Conservation (phyloP, 148 eudicot genomes). For the Amaranthus palmeri region DNA sequence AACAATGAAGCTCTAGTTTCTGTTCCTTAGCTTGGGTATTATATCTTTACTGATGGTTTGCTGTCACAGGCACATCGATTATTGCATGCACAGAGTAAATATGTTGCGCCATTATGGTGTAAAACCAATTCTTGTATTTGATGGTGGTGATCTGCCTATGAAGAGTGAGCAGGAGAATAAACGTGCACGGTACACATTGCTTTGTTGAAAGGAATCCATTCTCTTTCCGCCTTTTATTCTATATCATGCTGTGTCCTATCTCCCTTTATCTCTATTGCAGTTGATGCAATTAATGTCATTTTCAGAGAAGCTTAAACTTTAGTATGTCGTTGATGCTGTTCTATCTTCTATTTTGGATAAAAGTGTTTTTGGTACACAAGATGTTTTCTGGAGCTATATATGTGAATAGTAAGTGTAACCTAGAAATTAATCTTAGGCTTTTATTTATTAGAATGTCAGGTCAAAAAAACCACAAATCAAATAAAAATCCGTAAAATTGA, state of each 20-base stretch:
- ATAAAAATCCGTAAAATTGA: background rate
- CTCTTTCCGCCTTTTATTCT: slow-evolving; percentile 4
- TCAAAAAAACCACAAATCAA: background rate
- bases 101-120: slow-evolving; percentile 88
- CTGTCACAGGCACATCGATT: slow-evolving; percentile 70
- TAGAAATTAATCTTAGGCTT: background rate
- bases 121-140: slow-evolving; percentile 85
- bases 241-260: background rate
- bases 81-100: slow-evolving; percentile 97
- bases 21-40: background rate
- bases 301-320: background rate
- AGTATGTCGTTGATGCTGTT: background rate
- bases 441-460: background rate
- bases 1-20: background rate
- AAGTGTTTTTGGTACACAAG: too few relatives aligned
- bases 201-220: background rate
- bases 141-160: slow-evolving; percentile 94
- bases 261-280: background rate
- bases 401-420: too few relatives aligned
- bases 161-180: slow-evolving; percentile 89
- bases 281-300: background rate
- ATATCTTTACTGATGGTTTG: slow-evolving; percentile 4
- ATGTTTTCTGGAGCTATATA: too few relatives aligned
- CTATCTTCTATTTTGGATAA: too few relatives aligned
- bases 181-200: slow-evolving; percentile 61